Percentiles rank a stretch among this genome's conserved stretches.
These are phyloP conservation scores for Gracilaria caudata DNA, from an alignment of 23 red algal species.

Conservation along the genomic window DNA sequence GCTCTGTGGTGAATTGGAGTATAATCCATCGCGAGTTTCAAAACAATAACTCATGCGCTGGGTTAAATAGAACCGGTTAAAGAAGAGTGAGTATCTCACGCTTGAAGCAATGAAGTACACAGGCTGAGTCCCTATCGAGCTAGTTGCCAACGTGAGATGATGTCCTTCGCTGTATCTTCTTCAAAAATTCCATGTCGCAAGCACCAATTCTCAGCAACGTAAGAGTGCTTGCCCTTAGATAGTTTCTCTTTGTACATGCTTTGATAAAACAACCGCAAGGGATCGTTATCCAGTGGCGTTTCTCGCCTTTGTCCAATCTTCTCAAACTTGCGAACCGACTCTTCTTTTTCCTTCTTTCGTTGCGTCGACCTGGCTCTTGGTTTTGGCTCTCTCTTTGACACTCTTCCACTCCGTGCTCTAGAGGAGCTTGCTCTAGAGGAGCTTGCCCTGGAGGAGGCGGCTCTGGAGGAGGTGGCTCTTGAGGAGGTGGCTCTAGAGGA, in stretches of 20 bases:
- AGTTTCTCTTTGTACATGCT: constrained; percentile 89
- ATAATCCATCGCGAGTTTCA: background rate
- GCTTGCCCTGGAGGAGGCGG: too few relatives aligned
- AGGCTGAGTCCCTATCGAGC: background rate
- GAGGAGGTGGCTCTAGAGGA: too few relatives aligned
- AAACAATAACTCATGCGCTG: background rate
- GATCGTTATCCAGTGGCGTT: constrained; percentile 77
- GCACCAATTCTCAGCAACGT: constrained; percentile 83
- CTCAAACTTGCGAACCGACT: constrained; percentile 67
- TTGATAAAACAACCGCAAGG: constrained; percentile 87
- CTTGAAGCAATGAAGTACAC: background rate
- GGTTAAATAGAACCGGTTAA: background rate
- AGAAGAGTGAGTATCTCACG: background rate
- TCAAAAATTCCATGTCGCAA: constrained; percentile 84
- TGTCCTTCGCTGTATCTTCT: constrained; percentile 34
- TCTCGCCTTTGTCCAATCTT: constrained; percentile 83
- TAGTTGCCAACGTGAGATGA: constrained; percentile 5
- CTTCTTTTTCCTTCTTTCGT: constrained; percentile 36
- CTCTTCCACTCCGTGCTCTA: background rate
- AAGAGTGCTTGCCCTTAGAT: constrained; percentile 33
- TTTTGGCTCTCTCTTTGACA: constrained; percentile 8
- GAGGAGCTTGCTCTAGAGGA: too few relatives aligned
- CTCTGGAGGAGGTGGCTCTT: too few relatives aligned
- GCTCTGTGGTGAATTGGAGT: background rate
- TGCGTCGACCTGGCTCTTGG: constrained; percentile 2